Percentiles rank a stretch among this genome's conserved stretches.
Conservation (phyloP, 2,329 filamentous ascomycete species). For the Fusarium caatingaense region DNA sequence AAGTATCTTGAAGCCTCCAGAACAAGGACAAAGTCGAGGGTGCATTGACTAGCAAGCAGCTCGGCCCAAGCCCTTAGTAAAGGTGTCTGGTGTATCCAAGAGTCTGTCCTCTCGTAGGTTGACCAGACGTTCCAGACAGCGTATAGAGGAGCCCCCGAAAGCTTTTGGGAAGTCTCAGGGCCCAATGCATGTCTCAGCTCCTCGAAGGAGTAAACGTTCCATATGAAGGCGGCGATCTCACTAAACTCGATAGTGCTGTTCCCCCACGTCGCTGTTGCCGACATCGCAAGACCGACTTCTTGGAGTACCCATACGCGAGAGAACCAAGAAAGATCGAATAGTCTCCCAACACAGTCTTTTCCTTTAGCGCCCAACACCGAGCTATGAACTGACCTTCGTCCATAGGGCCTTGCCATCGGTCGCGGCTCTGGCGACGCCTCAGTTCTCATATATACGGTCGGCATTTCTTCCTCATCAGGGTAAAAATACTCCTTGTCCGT, state of each 20-base stretch:
- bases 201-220: slow-evolving; percentile 1
- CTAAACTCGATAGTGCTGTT: slow-evolving; percentile 5
- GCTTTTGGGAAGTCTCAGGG: neutral
- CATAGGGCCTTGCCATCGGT: neutral
- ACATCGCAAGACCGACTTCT: slow-evolving; percentile 3
- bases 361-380: neutral
- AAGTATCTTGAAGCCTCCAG: slow-evolving; percentile 17
- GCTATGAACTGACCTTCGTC: neutral
- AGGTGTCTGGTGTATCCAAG: neutral
- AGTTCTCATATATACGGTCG: neutral
- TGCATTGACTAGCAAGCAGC: neutral
- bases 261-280: slow-evolving; percentile 12
- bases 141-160: slow-evolving; percentile 6
- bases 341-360: neutral
- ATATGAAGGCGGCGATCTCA: slow-evolving; percentile 14
- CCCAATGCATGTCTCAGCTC: slow-evolving; percentile 1
- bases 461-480: neutral
- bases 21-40: slow-evolving; percentile 17
- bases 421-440: neutral
- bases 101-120: slow-evolving; percentile 8
- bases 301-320: slow-evolving; percentile 14
- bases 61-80: neutral
- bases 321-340: slow-evolving; percentile 12
- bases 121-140: slow-evolving; percentile 19
- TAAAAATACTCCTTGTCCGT: slow-evolving; percentile 3